Evolutionary conservation across 164 flowering plant genomes (phyloP), one percentile per base, ranked within the genome.

Genomic region (Vitis rotundifolia): DNA sequence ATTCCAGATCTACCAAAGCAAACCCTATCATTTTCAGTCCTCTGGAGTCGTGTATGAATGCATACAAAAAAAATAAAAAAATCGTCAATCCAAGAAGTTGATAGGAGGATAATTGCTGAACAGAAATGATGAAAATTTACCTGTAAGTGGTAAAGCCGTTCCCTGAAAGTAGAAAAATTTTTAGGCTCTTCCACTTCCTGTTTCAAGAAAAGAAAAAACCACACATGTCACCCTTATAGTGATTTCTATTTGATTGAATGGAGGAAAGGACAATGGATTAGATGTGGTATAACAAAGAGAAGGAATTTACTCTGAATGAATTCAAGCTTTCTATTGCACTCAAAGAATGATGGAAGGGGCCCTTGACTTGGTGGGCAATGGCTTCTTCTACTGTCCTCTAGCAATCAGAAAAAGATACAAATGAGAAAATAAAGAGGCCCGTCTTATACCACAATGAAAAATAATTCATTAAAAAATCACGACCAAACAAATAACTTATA

Each of bases 1-100:
- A 96, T 92, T 49, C 93, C 95, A 72, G 99, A 96, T 87, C 88
- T 81, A 64, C 99, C 99, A 75, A 89, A 87, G 85, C 97, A 91
- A 64, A 92, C 94, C 64, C 91, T 83, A 57, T 85, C 84, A 56
- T 82, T 83, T 81, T 93, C 97, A 2, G 97, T 90, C 76, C 77
- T 86, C 98, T 93, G 89, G 26, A 74, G 18, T 67, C 70, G 75
- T 47, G 63, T 55, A 68, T 12, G 54, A 58, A 47, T 31, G 59
- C 54, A 50, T 37, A 65, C 9, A 50, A 65, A 66, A 11, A 59
- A 5, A 68, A 29, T 19, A 49, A 56, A 72, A 67, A 80, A 70
- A 71, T 63, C 59, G 28, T 47, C 11, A 68, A 61, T 44, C 9
- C 16, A 49, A 67, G 59, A 62, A 67, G n/a, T 9, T 31, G 28